phyloP scores from a whole-genome alignment of 2,329 filamentous ascomycete species.

The Lecanicillium sp. region DNA sequence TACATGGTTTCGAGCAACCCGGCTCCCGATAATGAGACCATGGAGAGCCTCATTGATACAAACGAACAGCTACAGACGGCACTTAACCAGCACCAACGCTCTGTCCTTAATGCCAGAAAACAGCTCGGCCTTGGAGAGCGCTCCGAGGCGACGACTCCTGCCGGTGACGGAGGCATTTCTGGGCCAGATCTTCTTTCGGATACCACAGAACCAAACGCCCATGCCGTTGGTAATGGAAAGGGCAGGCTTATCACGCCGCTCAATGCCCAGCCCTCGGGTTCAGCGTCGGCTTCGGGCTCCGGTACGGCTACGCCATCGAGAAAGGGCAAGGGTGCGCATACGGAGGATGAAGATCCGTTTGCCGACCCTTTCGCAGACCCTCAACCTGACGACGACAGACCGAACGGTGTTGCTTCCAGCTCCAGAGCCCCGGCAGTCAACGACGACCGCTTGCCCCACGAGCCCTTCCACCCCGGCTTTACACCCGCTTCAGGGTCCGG shows the following conservation, averaged over 20 bases:
- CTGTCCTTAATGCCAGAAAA: constrained; percentile 57
- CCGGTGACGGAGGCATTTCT: too few relatives aligned
- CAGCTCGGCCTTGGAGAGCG: constrained; percentile 32
- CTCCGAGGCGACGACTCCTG: constrained; percentile 19
- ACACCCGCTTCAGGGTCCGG: constrained; percentile 7
- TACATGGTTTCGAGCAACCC: constrained; percentile 80
- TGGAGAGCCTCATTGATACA: constrained; percentile 87
- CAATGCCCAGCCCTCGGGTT: constrained; percentile 16
- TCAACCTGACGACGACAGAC: constrained; percentile 9
- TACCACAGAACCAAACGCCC: constrained; percentile 5
- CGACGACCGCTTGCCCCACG: constrained; percentile 20
- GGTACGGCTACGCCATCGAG: constrained; percentile 10
- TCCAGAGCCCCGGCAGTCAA: constrained; percentile 2
- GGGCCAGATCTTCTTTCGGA: not conserved
- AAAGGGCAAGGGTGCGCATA: constrained; percentile 11
- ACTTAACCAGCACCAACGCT: constrained; percentile 75
- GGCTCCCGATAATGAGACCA: constrained; percentile 82
- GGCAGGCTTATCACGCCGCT: constrained; percentile 20
- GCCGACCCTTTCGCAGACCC: constrained; percentile 28
- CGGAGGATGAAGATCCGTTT: constrained; percentile 17
- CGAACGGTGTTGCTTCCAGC: not conserved
- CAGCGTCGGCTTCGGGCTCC: constrained; percentile 15
- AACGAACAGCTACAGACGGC: constrained; percentile 84
- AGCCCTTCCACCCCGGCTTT: constrained; percentile 32
- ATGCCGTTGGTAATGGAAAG: constrained; percentile 20